Evolutionary conservation across 202 grass and related monocot species (phyloP), one percentile per base, ranked within the genome.

Genomic region (Carex arenaria): DNA sequence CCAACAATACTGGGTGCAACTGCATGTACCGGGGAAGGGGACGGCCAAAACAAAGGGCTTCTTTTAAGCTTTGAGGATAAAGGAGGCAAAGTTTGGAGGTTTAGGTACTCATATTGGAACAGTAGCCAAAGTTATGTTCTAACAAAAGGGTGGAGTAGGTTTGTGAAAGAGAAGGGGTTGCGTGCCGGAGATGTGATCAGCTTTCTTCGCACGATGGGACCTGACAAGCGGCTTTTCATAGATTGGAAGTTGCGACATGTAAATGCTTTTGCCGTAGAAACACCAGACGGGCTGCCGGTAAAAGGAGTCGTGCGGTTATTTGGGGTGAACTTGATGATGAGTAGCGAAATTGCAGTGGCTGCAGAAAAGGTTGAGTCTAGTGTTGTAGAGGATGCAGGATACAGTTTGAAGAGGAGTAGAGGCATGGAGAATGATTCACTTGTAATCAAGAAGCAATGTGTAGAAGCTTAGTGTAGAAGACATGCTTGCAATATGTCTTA

Each of bases 101-200:
- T 99, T 86, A 82, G 96, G 43, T 99, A 99, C 85, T 99, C 93
- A 18, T 99, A 99, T 84, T 99, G 96, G 96, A 99, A 99, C 81
- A 99, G 96, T 81, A 99, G 96, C 91, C 93, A 99, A 89, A 99
- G 93, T 80, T 99, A 99, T 92, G 96, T 99, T 64, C 91, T 99
- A 70, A 99, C 96, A 26, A 99, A 90, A 63, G 96, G 96, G 0
- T 99, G 96, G 96, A 99, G 96, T 77, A 85, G 91, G 11, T 99
- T 99, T 80, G 96, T 99, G 78, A 99, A 96, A 86, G 96, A 96
- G 85, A 99, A 99, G 63, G 88, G 87, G 2, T 86, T 99, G 4
- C 80, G 78, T 54, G 90, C 96, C 53, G 93, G 96, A 20, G 96
- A 99, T 80, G 82, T 89, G 51, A 87, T 99, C 30, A 86, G 88